Percentiles rank a stretch among this genome's conserved stretches.
Conservation (phyloP, 2,329 filamentous ascomycete genomes). For the Aspergillus fumigatus region DNA sequence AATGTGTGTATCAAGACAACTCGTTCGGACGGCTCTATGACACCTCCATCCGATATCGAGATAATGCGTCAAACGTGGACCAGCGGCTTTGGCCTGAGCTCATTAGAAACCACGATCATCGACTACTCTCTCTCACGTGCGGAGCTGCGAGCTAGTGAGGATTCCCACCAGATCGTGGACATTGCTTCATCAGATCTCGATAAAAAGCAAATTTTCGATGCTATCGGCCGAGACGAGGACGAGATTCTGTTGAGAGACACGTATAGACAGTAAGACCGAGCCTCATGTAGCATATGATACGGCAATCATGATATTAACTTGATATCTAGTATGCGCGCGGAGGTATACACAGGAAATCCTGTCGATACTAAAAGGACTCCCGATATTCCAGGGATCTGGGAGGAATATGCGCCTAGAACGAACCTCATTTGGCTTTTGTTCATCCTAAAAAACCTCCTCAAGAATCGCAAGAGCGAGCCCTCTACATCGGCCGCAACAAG, state of each 20-base stretch:
- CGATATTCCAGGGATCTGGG: constrained; percentile 45
- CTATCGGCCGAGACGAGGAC: constrained; percentile 39
- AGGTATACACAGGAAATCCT: constrained; percentile 43
- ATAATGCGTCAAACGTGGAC: constrained; percentile 27
- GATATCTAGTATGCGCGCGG: constrained; percentile 33
- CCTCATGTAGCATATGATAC: not conserved
- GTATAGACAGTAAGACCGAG: constrained; percentile 37
- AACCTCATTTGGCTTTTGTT: constrained; percentile 63
- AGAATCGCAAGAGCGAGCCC: constrained; percentile 27
- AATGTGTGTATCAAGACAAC: constrained; percentile 56
- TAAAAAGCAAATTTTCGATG: constrained; percentile 41
- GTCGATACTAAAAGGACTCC: constrained; percentile 33
- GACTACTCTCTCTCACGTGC: constrained; percentile 66
- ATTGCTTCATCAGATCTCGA: constrained; percentile 41
- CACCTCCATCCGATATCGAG: constrained; percentile 29
- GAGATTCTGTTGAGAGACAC: constrained; percentile 38
- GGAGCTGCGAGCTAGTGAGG: constrained; percentile 35
- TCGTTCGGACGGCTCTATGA: constrained; percentile 26
- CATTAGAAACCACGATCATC: constrained; percentile 60
- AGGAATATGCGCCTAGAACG: constrained; percentile 53
- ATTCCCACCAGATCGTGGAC: constrained; percentile 21
- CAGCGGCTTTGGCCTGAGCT: constrained; percentile 49
- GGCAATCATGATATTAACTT: not conserved
- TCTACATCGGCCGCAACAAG: constrained; percentile 12
- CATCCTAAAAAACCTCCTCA: constrained; percentile 53